These are phyloP conservation scores for Fusarium protoensiforme DNA, from an alignment of 2,329 filamentous ascomycete genomes.

Conservation along the genomic window DNA sequence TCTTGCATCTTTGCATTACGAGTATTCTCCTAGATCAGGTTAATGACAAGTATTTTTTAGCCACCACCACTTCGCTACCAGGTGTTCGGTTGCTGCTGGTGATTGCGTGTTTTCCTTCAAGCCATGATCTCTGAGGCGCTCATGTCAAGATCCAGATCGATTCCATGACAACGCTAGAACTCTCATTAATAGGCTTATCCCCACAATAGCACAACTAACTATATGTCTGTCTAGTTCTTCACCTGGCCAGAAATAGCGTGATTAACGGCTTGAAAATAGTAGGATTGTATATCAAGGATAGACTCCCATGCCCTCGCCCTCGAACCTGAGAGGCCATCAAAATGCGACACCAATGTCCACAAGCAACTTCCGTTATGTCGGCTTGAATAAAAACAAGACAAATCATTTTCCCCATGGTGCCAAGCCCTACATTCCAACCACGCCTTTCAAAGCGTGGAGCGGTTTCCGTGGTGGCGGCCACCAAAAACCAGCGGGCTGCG, in stretches of 20 bases:
- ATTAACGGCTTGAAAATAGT: slow-evolving; percentile 14
- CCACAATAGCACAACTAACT: background rate
- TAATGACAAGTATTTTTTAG: slow-evolving; percentile 31
- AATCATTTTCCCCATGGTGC: background rate
- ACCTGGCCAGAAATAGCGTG: background rate
- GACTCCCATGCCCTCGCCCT: slow-evolving; percentile 20
- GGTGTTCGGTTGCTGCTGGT: background rate
- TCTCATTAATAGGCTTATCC: background rate
- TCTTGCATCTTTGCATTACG: slow-evolving; percentile 11
- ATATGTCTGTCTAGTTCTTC: background rate
- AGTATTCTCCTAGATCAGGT: slow-evolving; percentile 31
- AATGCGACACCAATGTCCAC: slow-evolving; percentile 20
- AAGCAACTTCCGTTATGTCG: slow-evolving; percentile 10
- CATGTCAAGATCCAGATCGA: background rate
- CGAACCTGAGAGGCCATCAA: background rate
- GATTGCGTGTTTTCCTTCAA: background rate
- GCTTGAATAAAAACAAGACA: slow-evolving; percentile 7
- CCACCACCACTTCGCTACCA: background rate
- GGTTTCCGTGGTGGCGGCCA: slow-evolving; percentile 6
- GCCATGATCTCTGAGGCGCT: background rate
- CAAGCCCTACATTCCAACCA: slow-evolving; percentile 8
- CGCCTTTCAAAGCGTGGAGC: background rate
- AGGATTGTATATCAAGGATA: slow-evolving; percentile 33
- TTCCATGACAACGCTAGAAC: background rate
- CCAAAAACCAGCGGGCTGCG: slow-evolving; percentile 14